These are phyloP conservation scores for Hanseniaspora pseudoguilliermondii DNA, from an alignment of 805 yeast genomes.

Conservation along the genomic window DNA sequence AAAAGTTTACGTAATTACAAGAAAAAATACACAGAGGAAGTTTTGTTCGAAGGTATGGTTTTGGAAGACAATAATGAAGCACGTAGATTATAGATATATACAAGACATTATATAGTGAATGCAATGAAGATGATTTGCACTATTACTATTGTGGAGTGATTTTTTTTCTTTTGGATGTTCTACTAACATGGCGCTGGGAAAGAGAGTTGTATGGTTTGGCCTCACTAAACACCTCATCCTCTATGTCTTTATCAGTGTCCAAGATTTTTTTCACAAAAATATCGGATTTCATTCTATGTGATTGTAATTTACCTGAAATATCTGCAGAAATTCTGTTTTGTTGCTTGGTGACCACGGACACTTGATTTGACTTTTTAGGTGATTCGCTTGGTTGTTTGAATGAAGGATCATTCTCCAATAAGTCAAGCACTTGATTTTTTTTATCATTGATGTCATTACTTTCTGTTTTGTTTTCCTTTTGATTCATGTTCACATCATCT, in stretches of 20 bases:
- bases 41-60: constrained; percentile 7
- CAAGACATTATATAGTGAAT: not conserved
- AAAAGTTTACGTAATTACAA: not conserved
- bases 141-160: no score
- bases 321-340: not conserved
- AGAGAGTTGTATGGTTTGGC: not conserved
- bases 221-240: not conserved
- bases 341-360: not conserved
- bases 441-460: not conserved
- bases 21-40: constrained; percentile 8
- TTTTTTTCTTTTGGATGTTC: not conserved
- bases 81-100: not conserved
- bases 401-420: not conserved
- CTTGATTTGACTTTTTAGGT: not conserved
- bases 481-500: not conserved
- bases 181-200: not conserved
- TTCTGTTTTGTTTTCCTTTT: not conserved
- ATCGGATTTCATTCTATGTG: not conserved
- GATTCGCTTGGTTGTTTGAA: not conserved
- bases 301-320: not conserved
- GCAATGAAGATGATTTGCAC: no score
- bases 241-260: not conserved
- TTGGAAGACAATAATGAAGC: not conserved
- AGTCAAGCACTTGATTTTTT: not conserved
- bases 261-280: not conserved